Base-by-base conservation (phyloP, 2,329 filamentous ascomycete species). In the Aaosphaeria pasadenensis region DNA sequence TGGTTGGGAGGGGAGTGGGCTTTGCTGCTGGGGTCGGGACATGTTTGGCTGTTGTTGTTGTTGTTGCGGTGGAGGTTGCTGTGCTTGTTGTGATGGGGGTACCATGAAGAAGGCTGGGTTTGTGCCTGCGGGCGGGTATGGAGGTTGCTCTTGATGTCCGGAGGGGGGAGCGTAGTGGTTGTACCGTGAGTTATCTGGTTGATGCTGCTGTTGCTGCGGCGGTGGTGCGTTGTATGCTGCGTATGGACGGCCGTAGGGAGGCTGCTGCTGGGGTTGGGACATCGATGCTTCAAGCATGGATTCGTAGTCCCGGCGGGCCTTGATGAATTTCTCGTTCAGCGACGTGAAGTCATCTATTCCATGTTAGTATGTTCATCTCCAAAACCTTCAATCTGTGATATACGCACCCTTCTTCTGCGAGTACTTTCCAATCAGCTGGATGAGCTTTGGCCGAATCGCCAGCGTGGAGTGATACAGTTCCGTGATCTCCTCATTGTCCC, bases 261-360 rank as follows among this genome's bases (percentile, higher is more conserved):
- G 83, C 63, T 89, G 87, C 45, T 88, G 84, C 45, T 88, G 84
- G n/a, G 91, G 88, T 58, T 96, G 92, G 1, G 91, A 85, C 92
- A 99, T 97, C 47, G 92, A 97, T 13, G 89, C 88, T 71, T 99
- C 94, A 17, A 99, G 78, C n/a, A 99, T 80, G 30, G 89, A 86
- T 73, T 99, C 94, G 69, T 99, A 99, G 72, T 99, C 94, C 61
- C 92, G 84, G 55, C 94, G 86, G 41, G 94, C 94, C 73, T 99
- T 99, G 78, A 99, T 97, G 71, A 99, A 99, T 74, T 97, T 97
- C 71, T 99, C 94, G 64, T 99, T 99, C 53, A 99, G 77, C 68
- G 97, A 92, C 2, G 94, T 96, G 66, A 99, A 97, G 70, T 99
- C 94, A 72, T 99, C 94, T 95, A 56, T 56, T 39, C n/a, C 9